Evolutionary conservation across 1,284 basidiomycete species (phyloP).

Genomic region (Golubevia pallescens): DNA sequence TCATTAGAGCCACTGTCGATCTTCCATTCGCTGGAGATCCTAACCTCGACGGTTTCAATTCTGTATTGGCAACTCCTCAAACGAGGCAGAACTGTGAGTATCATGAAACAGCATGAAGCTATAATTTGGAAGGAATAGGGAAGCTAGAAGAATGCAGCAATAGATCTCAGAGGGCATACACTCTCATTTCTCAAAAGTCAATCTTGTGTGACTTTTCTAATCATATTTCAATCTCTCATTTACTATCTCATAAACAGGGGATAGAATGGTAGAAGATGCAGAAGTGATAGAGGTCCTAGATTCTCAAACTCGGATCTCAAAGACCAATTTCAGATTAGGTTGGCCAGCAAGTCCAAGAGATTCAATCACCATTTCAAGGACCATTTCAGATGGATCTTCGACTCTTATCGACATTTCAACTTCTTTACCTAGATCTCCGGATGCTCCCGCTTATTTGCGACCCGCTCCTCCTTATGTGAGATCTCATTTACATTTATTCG

Average conservation of each 20-base stretch:
- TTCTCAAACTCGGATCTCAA: conserved; percentile 40
- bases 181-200: too few species aligned
- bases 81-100: conserved; percentile 18
- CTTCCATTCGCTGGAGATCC: conserved; percentile 24
- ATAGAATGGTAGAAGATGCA: conserved; percentile 43
- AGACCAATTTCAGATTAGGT: conserved; percentile 51
- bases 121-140: too few species aligned
- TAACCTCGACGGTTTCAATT: conserved; percentile 26
- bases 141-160: background rate
- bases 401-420: conserved; percentile 91
- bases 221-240: background rate
- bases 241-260: conserved; percentile 20
- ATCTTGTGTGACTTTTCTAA: too few species aligned
- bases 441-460: conserved; percentile 90
- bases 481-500: conserved; percentile 84
- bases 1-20: conserved; percentile 45
- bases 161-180: conserved; percentile 18
- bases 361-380: conserved; percentile 89
- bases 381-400: conserved; percentile 27
- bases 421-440: conserved; percentile 87
- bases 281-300: conserved; percentile 54
- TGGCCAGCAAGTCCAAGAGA: conserved; percentile 77
- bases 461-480: conserved; percentile 93
- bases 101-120: too few species aligned
- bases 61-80: conserved; percentile 34